A percentile compares a stretch with the other conserved stretches of the same genome.
Conservation (phyloP, 169 alveolate species). For the Plasmodium inui region DNA sequence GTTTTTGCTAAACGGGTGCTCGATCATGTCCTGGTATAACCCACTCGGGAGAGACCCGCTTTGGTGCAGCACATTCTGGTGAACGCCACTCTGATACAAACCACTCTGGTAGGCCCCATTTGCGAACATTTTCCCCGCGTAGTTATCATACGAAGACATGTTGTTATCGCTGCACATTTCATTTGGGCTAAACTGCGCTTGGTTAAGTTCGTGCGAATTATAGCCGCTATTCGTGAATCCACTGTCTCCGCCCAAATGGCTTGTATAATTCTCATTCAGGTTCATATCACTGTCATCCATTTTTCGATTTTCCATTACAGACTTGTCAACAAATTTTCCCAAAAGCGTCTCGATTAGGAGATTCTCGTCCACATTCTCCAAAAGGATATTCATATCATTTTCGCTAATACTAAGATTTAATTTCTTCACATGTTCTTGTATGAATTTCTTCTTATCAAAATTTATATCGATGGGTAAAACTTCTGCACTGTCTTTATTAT, state of each 20-base stretch:
- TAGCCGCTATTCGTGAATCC: background rate
- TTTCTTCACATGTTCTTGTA: conserved; percentile 32
- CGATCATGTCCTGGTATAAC: conserved; percentile 12
- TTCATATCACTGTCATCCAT: conserved; percentile 21
- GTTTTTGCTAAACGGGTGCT: conserved; percentile 16
- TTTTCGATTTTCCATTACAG: conserved; percentile 23
- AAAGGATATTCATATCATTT: conserved; percentile 14
- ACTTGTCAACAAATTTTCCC: conserved; percentile 13
- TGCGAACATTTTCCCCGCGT: background rate
- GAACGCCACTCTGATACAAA: background rate
- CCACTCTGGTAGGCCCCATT: conserved; percentile 12
- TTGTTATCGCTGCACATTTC: background rate
- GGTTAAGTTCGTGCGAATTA: background rate
- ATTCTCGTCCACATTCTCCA: conserved; percentile 41
- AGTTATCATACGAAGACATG: conserved; percentile 5
- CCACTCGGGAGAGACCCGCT: background rate
- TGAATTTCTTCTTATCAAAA: conserved; percentile 37
- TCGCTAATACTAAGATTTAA: conserved; percentile 39
- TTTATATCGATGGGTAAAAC: background rate
- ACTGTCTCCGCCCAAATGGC: conserved; percentile 1
- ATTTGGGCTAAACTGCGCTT: background rate
- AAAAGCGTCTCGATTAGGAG: conserved; percentile 34
- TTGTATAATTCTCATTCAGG: conserved; percentile 10
- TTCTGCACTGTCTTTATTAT: background rate
- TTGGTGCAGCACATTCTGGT: conserved; percentile 10